These are phyloP conservation scores for Mycogone perniciosa DNA, from an alignment of 2,329 filamentous ascomycete genomes.

Conservation along the genomic window DNA sequence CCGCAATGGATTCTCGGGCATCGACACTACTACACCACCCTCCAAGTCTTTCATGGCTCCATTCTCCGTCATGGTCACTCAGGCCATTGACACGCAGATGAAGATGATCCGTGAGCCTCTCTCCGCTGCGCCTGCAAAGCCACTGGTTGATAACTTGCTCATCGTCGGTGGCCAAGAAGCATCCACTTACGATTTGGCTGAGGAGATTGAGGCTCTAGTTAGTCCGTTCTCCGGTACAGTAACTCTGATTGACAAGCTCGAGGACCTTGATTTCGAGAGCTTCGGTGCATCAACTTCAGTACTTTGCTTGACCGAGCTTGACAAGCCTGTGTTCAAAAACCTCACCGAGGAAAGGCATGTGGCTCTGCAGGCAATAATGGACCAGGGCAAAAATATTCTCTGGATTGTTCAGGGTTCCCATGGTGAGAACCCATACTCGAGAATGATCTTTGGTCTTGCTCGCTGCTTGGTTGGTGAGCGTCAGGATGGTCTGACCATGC, in stretches of 20 bases:
- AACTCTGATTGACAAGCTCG: too few relatives aligned
- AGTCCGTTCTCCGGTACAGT: too few relatives aligned
- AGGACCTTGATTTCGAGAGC: too few relatives aligned
- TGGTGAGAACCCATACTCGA: neutral
- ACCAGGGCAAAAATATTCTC: neutral
- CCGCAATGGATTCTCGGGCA: constrained; percentile 7
- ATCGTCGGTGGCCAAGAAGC: too few relatives aligned
- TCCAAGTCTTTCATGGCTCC: neutral
- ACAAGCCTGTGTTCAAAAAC: neutral
- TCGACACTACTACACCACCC: constrained; percentile 4
- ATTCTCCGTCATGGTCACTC: constrained; percentile 1
- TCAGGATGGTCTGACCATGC: too few relatives aligned
- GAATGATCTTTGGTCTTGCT: neutral
- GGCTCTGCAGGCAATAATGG: neutral
- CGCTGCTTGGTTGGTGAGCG: neutral
- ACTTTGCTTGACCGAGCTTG: neutral
- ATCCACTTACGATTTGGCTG: too few relatives aligned
- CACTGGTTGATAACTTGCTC: too few relatives aligned
- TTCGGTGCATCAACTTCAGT: neutral
- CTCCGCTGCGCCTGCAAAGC: too few relatives aligned
- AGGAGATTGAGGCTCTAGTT: too few relatives aligned
- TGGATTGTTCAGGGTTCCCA: neutral
- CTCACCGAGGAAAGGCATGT: neutral
- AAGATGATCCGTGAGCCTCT: neutral
- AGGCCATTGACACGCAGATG: constrained; percentile 9